These are phyloP conservation scores for Westerdykella sp. DNA, from an alignment of 2,329 filamentous ascomycete genomes.

Conservation along the genomic window DNA sequence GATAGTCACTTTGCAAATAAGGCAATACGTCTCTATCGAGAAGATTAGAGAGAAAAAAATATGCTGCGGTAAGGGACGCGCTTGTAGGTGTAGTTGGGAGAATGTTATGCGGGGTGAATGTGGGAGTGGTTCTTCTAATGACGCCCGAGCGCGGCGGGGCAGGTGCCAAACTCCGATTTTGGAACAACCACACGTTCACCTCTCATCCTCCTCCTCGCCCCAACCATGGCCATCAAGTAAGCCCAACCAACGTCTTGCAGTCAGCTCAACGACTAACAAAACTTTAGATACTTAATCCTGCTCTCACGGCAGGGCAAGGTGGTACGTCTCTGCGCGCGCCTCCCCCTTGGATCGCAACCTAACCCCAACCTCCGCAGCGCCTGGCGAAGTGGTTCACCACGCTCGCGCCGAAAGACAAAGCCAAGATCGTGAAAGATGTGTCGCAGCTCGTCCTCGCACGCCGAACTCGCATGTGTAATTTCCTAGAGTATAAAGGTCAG, in stretches of 20 bases:
- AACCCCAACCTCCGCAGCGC: conserved; percentile 55
- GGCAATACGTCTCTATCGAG: too few relatives aligned
- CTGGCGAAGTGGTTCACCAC: conserved; percentile 99
- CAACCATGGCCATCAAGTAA: conserved; percentile 52
- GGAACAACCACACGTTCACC: conserved; percentile 11
- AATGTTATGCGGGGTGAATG: too few relatives aligned
- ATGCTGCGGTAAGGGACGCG: too few relatives aligned
- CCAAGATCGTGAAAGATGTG: conserved; percentile 99
- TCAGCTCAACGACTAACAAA: conserved; percentile 5
- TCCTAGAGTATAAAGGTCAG: conserved; percentile 95
- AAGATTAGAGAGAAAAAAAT: too few relatives aligned
- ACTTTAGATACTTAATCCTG: conserved; percentile 82
- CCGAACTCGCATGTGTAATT: conserved; percentile 99
- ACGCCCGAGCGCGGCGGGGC: conserved; percentile 9
- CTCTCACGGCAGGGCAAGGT: conserved; percentile 99
- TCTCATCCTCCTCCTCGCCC: conserved; percentile 7
- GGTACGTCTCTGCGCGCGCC: conserved; percentile 52
- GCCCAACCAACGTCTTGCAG: conserved; percentile 10
- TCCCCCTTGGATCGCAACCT: conserved; percentile 13
- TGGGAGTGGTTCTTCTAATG: conserved; percentile 8
- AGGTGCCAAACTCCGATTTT: conserved; percentile 3
- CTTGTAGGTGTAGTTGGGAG: too few relatives aligned
- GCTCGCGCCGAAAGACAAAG: conserved; percentile 94
- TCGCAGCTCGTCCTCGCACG: conserved; percentile 93
- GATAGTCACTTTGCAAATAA: too few relatives aligned